A percentile compares a stretch with the other conserved stretches of the same genome.
These are phyloP conservation scores for Tricholoma bakamatsutake DNA, from an alignment of 768 basidiomycete species.

Conservation along the genomic window DNA sequence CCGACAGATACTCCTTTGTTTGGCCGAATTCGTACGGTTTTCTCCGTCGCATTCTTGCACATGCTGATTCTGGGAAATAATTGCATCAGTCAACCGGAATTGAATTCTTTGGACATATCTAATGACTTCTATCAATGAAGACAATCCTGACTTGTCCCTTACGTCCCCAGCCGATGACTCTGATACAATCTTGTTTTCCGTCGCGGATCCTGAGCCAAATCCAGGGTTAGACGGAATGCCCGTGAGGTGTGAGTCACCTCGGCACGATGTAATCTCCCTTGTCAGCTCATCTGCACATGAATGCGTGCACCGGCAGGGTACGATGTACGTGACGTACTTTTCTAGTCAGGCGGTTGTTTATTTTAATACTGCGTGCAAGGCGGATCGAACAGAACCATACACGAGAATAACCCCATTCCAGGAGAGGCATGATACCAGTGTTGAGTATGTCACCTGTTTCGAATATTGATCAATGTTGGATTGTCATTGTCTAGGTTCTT, in stretches of 20 bases:
- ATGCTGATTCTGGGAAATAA: background rate
- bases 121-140: conserved; percentile 22
- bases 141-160: conserved; percentile 34
- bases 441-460: conserved; percentile 52
- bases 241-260: conserved; percentile 66
- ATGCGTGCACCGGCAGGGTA: conserved; percentile 51
- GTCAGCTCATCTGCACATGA: conserved; percentile 9
- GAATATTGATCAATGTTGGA: conserved; percentile 7
- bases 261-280: background rate
- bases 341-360: conserved; percentile 13
- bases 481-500: conserved; percentile 56
- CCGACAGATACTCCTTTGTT: background rate
- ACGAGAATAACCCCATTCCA: conserved; percentile 82
- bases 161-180: conserved; percentile 60
- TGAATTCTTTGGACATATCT: conserved; percentile 20
- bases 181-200: conserved; percentile 43
- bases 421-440: conserved; percentile 74
- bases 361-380: conserved; percentile 38
- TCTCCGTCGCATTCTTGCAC: background rate
- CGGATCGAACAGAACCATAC: conserved; percentile 78
- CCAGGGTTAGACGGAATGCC: conserved; percentile 72
- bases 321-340: conserved; percentile 54
- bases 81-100: conserved; percentile 3
- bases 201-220: conserved; percentile 54
- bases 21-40: background rate